Evolutionary conservation across 176 grass and related monocot species (phyloP).

Genomic region (Carex myosuroides): DNA sequence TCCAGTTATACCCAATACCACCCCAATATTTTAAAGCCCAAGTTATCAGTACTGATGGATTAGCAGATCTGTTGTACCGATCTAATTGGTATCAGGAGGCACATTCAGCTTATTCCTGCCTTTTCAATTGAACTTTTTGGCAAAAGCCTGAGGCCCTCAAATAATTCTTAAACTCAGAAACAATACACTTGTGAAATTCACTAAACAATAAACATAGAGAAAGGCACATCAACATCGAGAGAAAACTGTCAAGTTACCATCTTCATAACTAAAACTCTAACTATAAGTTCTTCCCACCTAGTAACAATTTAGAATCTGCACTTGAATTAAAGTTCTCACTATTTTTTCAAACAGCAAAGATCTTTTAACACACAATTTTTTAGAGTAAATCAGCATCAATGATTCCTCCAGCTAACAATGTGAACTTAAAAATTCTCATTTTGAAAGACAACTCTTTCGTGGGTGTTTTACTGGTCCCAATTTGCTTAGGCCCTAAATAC

Average conservation of each 20-base stretch:
- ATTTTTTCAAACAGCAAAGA: background rate
- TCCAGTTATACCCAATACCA: background rate
- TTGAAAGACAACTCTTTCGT: background rate
- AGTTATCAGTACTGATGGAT: background rate
- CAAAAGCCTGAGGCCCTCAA: background rate
- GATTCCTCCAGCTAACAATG: too few relatives aligned
- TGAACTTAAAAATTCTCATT: too few relatives aligned
- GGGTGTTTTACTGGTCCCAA: background rate
- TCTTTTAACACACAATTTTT: too few relatives aligned
- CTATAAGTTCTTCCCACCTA: background rate
- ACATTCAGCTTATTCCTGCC: background rate
- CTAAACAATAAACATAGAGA: background rate
- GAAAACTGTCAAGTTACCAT: background rate
- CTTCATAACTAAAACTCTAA: constrained; percentile 1
- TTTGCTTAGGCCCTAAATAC: background rate
- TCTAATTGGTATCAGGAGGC: background rate
- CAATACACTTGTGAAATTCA: background rate
- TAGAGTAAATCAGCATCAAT: too few relatives aligned
- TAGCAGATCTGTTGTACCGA: background rate
- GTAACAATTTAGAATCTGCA: background rate
- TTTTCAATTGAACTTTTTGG: background rate
- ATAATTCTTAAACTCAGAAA: background rate
- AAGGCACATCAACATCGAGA: background rate
- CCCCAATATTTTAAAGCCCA: background rate
- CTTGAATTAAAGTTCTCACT: background rate